Percentiles rank a stretch among this genome's conserved stretches.
Evolutionary conservation across 192 early-diverging fungal species (phyloP).

Genomic region (Entomortierella lignicola): DNA sequence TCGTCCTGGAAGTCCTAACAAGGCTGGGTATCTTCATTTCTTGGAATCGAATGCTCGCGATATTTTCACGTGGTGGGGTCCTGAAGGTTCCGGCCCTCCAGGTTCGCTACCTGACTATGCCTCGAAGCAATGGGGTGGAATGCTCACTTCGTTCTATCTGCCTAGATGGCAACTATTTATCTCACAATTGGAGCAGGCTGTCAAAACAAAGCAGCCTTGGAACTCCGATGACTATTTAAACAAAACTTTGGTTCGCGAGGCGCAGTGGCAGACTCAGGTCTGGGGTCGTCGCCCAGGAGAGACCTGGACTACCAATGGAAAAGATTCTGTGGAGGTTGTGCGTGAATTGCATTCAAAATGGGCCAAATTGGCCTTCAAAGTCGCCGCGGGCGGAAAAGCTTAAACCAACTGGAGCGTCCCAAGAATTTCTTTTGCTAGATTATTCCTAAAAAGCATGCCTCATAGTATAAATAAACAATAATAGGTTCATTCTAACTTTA

Average conservation of each 20-base stretch:
- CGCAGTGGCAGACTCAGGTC: conserved; percentile 26
- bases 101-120: conserved; percentile 26
- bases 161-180: conserved; percentile 41
- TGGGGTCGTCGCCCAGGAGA: conserved; percentile 30
- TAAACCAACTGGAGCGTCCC: no score
- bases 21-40: conserved; percentile 33
- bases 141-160: conserved; percentile 35
- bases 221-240: not conserved
- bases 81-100: conserved; percentile 1
- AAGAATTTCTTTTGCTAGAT: not conserved
- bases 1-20: not conserved
- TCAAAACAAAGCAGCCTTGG: not conserved
- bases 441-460: not conserved
- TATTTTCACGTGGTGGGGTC: conserved; percentile 48
- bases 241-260: conserved; percentile 12
- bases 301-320: conserved; percentile 20
- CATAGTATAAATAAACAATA: no score
- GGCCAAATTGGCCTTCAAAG: conserved; percentile 5
- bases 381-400: conserved; percentile 25
- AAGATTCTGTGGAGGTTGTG: conserved; percentile 34
- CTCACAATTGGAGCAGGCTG: conserved; percentile 25
- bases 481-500: not conserved
- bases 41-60: conserved; percentile 48
- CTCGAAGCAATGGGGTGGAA: conserved; percentile 46
- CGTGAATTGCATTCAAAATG: conserved; percentile 21